Conservation (phyloP, 1,139 yeast species). For the Kodamaea arcana region DNA sequence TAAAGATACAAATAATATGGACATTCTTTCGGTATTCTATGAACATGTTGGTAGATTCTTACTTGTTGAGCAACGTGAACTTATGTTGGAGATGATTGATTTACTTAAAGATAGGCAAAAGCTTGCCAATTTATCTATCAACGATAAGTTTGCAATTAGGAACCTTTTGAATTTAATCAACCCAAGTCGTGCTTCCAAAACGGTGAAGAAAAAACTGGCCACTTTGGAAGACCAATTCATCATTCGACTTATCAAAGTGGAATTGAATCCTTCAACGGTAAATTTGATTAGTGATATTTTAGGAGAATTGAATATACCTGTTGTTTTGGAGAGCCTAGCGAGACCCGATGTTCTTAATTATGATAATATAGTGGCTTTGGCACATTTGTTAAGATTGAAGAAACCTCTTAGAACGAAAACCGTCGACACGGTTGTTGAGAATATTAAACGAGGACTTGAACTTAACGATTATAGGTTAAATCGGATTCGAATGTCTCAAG, state of each 20-base stretch:
- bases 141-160: conserved; percentile 57
- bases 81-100: conserved; percentile 62
- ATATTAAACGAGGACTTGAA: conserved; percentile 64
- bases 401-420: conserved; percentile 40
- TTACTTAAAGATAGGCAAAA: conserved; percentile 51
- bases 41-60: conserved; percentile 67
- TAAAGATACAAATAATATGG: conserved; percentile 55
- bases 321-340: conserved; percentile 51
- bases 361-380: conserved; percentile 49
- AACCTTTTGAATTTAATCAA: conserved; percentile 60
- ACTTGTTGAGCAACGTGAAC: conserved; percentile 52
- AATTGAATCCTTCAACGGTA: conserved; percentile 39
- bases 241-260: conserved; percentile 46
- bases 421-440: conserved; percentile 66
- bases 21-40: conserved; percentile 60
- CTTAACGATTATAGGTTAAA: conserved; percentile 56
- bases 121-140: conserved; percentile 43
- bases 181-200: conserved; percentile 5
- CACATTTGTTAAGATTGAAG: conserved; percentile 43
- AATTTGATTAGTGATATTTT: conserved; percentile 37
- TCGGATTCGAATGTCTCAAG: conserved; percentile 59
- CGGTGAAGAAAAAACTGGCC: conserved; percentile 15
- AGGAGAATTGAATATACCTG: conserved; percentile 5
- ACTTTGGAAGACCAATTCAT: conserved; percentile 38
- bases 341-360: conserved; percentile 61